Evolutionary conservation across 108 stramenopile species (phyloP).

Genomic region (Nitzschia inconspicua): DNA sequence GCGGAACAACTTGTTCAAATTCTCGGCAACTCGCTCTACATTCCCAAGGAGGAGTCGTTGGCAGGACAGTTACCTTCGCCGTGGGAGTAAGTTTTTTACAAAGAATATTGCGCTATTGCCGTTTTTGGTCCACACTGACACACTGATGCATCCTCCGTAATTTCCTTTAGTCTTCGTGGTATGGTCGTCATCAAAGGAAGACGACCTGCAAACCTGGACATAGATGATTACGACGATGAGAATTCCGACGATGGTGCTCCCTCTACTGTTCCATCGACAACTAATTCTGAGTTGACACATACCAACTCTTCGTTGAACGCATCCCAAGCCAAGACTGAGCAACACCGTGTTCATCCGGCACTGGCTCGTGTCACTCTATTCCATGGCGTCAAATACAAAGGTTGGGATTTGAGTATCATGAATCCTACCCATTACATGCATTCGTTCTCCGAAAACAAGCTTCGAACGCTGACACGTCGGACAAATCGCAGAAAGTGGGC

Average conservation of each 20-base stretch:
- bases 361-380: conserved; percentile 76
- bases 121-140: conserved; percentile 21
- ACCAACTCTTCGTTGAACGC: neutral
- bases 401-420: conserved; percentile 39
- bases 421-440: conserved; percentile 71
- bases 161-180: conserved; percentile 46
- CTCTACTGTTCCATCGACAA: conserved; percentile 13
- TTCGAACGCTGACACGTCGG: conserved; percentile 34
- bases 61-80: conserved; percentile 67
- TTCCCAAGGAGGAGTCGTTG: conserved; percentile 57
- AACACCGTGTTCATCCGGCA: conserved; percentile 23
- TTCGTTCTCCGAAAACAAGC: conserved; percentile 72
- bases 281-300: neutral
- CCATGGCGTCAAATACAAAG: conserved; percentile 51
- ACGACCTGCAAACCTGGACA: conserved; percentile 31
- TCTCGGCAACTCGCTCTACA: conserved; percentile 71
- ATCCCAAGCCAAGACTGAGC: neutral
- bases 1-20: conserved; percentile 60
- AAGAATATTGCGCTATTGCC: neutral
- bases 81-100: conserved; percentile 34
- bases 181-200: conserved; percentile 88
- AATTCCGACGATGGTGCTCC: conserved; percentile 39
- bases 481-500: conserved; percentile 62
- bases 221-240: conserved; percentile 39
- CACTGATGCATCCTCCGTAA: conserved; percentile 23